Base-by-base conservation (phyloP, 306 rosid species). In the Trifolium repens region DNA sequence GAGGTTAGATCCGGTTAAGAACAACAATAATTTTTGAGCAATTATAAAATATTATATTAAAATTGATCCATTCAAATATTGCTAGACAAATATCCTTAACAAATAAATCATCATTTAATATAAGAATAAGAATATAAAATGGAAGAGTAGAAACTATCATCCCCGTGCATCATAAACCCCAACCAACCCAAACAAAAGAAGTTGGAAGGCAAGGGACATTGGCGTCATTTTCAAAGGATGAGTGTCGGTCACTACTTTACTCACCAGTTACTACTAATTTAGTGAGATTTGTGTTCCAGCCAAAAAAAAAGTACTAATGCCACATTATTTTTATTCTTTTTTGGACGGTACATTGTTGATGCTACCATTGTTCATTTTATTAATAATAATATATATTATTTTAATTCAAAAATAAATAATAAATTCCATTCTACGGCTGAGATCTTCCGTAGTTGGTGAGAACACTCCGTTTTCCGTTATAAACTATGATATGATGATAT, bases 191-290 rank as follows among this genome's bases (percentile, higher is more conserved):
- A 61, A 32, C 43, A 61, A 61, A 60, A 60, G 11, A 61, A 32
- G 43, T 61, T 32, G 24, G 12, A 32, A 32, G 12, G 43, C 7
- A 4, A 61, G n/a, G 67, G 67, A 30, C 67, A 61, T 14, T 61
- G 1, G 17, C 43, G 67, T 61, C 67, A 32, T 61, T 61, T 61
- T 4, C 67, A 35, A 61, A 32, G 44, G 5, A 61, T 22, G 42
- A 61, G 67, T 61, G 67, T 61, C 67, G 67, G 67, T 61, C 67
- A 61, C 67, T 61, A 61, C 67, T 61, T 5, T 35, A 30, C 39
- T 26, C 10, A n/a, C 0, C 2, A 39, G 42, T 39, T 39, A 39
- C 42, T 7, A 39, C 42, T 52, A 57, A 15, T 27, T 14, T 6
- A 7, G 10, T 32, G 67, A 30, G 9, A 32, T 12, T 9, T 32